Evolutionary conservation across 2,329 filamentous ascomycete species (phyloP).

Genomic region (Macroventuria anomochaeta): DNA sequence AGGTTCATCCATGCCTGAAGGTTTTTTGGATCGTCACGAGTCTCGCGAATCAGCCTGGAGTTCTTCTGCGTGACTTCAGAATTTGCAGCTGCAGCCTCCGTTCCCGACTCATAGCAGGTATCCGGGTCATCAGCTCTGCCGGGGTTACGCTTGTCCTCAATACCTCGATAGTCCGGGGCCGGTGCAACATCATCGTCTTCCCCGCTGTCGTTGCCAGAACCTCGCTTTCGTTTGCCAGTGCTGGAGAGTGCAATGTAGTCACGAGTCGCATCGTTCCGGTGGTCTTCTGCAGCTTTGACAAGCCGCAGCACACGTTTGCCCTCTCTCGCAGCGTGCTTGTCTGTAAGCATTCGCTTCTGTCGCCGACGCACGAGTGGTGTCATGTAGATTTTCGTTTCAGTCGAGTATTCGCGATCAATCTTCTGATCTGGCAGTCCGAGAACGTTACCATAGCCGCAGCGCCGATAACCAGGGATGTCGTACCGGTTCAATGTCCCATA

Average conservation of each 20-base stretch:
- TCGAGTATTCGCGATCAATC: slow-evolving; percentile 70
- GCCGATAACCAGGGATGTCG: slow-evolving; percentile 72
- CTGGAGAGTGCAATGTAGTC: slow-evolving; percentile 43
- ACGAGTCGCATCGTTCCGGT: slow-evolving; percentile 9
- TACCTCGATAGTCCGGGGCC: slow-evolving; percentile 47
- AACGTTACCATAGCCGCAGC: slow-evolving; percentile 71
- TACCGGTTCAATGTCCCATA: slow-evolving; percentile 79
- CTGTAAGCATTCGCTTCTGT: slow-evolving; percentile 56
- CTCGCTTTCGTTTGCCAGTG: slow-evolving; percentile 30
- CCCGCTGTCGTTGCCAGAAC: slow-evolving; percentile 23
- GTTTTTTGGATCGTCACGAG: slow-evolving; percentile 71
- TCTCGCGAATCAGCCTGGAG: slow-evolving; percentile 66
- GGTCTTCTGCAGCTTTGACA: slow-evolving; percentile 21
- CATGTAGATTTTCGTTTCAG: slow-evolving; percentile 55
- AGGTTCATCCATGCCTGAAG: slow-evolving; percentile 77
- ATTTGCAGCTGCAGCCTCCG: slow-evolving; percentile 21
- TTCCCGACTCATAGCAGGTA: slow-evolving; percentile 41
- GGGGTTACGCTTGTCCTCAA: slow-evolving; percentile 34
- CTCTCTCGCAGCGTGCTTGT: slow-evolving; percentile 29
- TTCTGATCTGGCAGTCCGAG: slow-evolving; percentile 69
- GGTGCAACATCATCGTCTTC: slow-evolving; percentile 5
- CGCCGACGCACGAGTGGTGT: slow-evolving; percentile 47
- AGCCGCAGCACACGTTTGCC: slow-evolving; percentile 38
- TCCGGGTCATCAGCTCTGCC: slow-evolving; percentile 45
- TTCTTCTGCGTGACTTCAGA: slow-evolving; percentile 58